Percentiles rank a stretch among this genome's conserved stretches.
Evolutionary conservation across 2,329 filamentous ascomycete species (phyloP).

Genomic region (Claviceps paspali): DNA sequence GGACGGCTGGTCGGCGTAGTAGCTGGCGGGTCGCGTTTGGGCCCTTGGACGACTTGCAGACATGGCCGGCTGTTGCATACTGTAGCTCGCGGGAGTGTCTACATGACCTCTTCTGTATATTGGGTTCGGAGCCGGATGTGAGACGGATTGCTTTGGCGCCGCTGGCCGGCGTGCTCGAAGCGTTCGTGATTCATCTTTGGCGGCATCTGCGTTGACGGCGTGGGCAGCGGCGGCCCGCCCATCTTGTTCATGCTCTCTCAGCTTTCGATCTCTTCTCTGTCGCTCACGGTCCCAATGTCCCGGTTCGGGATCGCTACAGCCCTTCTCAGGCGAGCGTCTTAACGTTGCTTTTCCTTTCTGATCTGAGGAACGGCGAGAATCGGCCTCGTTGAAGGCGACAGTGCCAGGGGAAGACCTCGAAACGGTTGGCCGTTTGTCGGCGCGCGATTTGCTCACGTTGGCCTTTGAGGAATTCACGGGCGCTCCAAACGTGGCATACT

Average conservation of each 20-base stretch:
- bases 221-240: neutral
- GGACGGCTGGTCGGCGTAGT: conserved; percentile 18
- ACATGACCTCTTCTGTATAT: conserved; percentile 16
- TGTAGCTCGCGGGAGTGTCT: conserved; percentile 22
- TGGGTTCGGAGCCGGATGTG: conserved; percentile 18
- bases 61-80: conserved; percentile 18
- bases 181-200: conserved; percentile 12
- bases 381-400: conserved; percentile 26
- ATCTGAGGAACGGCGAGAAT: conserved; percentile 24
- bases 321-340: conserved; percentile 10
- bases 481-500: conserved; percentile 33
- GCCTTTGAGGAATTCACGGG: conserved; percentile 28
- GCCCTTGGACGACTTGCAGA: conserved; percentile 18
- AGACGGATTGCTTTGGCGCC: conserved; percentile 16
- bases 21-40: conserved; percentile 20
- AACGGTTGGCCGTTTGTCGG: conserved; percentile 18
- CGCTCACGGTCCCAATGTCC: conserved; percentile 14
- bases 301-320: conserved; percentile 9
- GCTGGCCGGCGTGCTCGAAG: conserved; percentile 15
- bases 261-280: conserved; percentile 14
- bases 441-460: conserved; percentile 35
- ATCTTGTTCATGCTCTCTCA: conserved; percentile 11
- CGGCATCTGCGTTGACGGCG: conserved; percentile 5
- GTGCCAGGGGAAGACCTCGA: conserved; percentile 21
- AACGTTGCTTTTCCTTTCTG: conserved; percentile 12